Percentiles rank a stretch among this genome's conserved stretches.
Conservation (phyloP, 345 rosid species). For the Salix suchowensis region DNA sequence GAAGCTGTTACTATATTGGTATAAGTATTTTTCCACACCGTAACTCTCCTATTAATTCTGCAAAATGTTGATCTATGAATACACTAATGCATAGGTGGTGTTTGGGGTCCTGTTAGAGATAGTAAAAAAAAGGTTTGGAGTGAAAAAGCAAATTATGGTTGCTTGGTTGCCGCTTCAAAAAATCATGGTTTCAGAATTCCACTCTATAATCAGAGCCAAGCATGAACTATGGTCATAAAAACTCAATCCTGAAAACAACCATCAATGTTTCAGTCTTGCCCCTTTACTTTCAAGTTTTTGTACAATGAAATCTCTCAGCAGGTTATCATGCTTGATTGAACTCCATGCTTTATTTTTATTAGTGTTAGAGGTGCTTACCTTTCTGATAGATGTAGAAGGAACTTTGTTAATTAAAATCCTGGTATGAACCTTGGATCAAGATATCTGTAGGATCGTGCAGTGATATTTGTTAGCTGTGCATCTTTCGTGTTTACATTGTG, state of each 20-base stretch:
- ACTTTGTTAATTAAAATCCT: background rate
- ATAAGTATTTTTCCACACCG: conserved; percentile 9
- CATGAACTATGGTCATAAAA: too few relatives aligned
- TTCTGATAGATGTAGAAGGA: background rate
- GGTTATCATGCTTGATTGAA: background rate
- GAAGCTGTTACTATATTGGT: conserved; percentile 98
- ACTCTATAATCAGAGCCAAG: too few relatives aligned
- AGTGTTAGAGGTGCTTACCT: background rate
- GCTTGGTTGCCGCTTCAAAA: too few relatives aligned
- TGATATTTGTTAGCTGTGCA: too few relatives aligned
- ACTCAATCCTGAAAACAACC: too few relatives aligned
- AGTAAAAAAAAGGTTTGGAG: too few relatives aligned
- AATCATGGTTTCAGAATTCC: too few relatives aligned
- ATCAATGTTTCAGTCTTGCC: background rate
- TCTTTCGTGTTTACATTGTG: background rate
- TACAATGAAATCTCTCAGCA: background rate
- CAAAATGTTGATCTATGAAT: background rate
- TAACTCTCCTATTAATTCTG: background rate
- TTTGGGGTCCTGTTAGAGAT: too few relatives aligned
- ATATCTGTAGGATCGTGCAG: background rate
- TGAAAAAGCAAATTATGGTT: too few relatives aligned
- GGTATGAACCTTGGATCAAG: background rate
- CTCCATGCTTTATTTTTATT: too few relatives aligned
- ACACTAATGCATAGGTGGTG: too few relatives aligned
- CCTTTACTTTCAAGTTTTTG: background rate